Evolutionary conservation across 2,329 filamentous ascomycete species (phyloP), one percentile per base, ranked within the genome.

Genomic region (Zelopaecilomyces penicillatus): DNA sequence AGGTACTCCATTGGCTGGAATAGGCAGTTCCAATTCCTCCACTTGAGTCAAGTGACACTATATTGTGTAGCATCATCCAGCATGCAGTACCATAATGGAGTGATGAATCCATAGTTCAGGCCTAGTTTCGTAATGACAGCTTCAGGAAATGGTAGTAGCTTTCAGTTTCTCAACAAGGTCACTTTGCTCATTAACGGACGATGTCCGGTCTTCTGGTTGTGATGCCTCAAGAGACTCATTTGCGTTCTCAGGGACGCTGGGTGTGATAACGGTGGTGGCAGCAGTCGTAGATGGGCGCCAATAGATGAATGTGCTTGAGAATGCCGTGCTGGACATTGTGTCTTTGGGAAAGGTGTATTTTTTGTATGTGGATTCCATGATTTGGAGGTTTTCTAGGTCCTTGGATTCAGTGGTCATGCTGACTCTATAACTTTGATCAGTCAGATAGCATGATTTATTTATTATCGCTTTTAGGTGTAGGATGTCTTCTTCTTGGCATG

Each of bases 301-400:
- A 34, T 55, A 57, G 2, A 57, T 39, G 12, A 44, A 50, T 2
- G 55, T 57, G 31, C 47, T 50, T 5, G 47, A 52, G 37, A 57
- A 57, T 3, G 47, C 43, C 3, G 41, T 50, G 26, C 46, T 48
- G 5, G 29, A 12, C 3, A 10, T 11, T 3, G 28, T 6, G 6
- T 51, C 47, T 27, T 50, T 43, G 1, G 55, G 55, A 31, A 57
- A 56, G 5, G 40, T 5, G 11, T 39, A 45, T 8, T 41, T 48
- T 3, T 32, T n/a, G 29, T 54, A 55, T 5, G 28, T 45, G 3
- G 43, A 12, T 4, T 55, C 37, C 49, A 57, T 57, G 4, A 5
- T 19, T 9, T 37, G 30, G 4, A 55, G 32, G n/a, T 19, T 39
- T 9, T 33, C 19, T n/a, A 54, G 36, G 33, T 45, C 44, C 10